Conservation (phyloP, 495 filamentous ascomycete species). For the Aspergillus nidulans region DNA sequence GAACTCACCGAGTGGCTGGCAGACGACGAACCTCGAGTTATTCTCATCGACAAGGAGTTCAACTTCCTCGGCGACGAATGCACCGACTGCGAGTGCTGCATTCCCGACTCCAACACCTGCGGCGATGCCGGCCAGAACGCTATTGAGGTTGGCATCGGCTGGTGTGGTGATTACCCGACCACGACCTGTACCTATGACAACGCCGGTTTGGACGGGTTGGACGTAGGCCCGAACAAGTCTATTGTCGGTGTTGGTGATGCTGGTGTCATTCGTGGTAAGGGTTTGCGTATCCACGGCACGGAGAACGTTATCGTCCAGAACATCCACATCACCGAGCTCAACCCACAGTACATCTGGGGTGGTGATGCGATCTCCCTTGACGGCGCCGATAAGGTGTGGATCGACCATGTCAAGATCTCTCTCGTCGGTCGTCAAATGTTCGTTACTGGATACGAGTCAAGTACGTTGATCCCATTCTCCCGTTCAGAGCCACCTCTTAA, state of each 20-base stretch:
- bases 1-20: constrained; percentile 32
- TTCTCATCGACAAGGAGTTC: constrained; percentile 45
- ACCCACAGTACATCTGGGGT: constrained; percentile 40
- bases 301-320: constrained; percentile 45
- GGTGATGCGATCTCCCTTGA: constrained; percentile 37
- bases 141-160: constrained; percentile 23
- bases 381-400: constrained; percentile 31
- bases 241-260: constrained; percentile 30
- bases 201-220: constrained; percentile 30
- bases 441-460: constrained; percentile 23
- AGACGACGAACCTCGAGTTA: constrained; percentile 41
- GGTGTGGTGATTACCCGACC: constrained; percentile 27
- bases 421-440: constrained; percentile 31
- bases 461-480: constrained; percentile 11
- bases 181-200: constrained; percentile 34
- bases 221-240: constrained; percentile 36
- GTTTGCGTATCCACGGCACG: constrained; percentile 32
- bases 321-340: constrained; percentile 40
- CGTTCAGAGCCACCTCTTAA: not conserved
- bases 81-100: constrained; percentile 33
- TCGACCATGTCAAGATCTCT: constrained; percentile 36
- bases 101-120: constrained; percentile 23
- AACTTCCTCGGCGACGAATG: constrained; percentile 41
- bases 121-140: constrained; percentile 28
- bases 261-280: constrained; percentile 39